Base-by-base conservation (phyloP, 176 grass and related monocot genomes). In the Oryza meyeriana region DNA sequence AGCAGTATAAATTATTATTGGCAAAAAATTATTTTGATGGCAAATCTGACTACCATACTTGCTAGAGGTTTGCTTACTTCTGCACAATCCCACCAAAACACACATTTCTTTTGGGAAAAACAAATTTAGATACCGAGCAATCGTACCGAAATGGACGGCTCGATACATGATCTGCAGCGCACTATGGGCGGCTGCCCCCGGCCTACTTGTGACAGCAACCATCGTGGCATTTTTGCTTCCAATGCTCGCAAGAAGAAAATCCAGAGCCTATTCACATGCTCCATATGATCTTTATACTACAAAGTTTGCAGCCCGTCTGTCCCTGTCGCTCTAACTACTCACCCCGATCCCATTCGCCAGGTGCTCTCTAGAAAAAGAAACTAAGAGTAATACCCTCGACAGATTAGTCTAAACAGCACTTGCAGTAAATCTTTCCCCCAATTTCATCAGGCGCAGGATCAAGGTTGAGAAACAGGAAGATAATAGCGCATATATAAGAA, bases 171-270 rank as follows among this genome's bases (percentile, higher is more conserved):
- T 52, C 48, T 10, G 61, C 50, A 41, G 65, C 66, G 52, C 74
- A 71, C 36, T 61, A 44, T 5, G 18, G 14, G 16, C 3, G 66
- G 83, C 52, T 66, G 36, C 4, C 14, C 17, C 6, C 66, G 66
- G 10, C 75, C 65, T 48, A 58, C 82, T 30, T 61, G 82, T 77
- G 27, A 61, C 44, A 12, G 63, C 27, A 66, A 66, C 10, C 25
- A 6, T 1, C 61, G 12, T 25, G 62, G 81, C 13, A 32, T 32
- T 57, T 57, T 76, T 17, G 55, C 55, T 24, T 24, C 55, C 55
- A 58, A 58, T 55, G 18, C 48, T 58, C 55, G 55, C 55, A 58
- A 58, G 22, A 58, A 10, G 22, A 58, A 58, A 58, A 58, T 58
- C 55, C 55, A 7, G 0, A 58, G 22, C 2, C 18, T 9, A 20